phyloP scores from a whole-genome alignment of 768 basidiomycete genomes.

The Asterophora lycoperdoides region DNA sequence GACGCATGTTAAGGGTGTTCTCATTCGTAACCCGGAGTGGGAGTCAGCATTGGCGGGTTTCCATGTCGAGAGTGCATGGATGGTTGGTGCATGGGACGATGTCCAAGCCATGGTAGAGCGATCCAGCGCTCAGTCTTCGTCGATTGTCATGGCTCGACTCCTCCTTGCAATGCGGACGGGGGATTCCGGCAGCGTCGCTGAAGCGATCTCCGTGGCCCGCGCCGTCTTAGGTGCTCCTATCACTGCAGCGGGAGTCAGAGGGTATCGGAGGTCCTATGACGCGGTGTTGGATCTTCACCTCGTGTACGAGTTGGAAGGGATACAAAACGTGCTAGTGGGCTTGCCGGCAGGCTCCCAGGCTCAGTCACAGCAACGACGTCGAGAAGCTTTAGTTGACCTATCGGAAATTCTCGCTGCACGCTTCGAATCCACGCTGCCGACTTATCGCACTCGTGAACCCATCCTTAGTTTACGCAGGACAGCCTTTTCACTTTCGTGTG shows the following conservation, averaged over 20 bases:
- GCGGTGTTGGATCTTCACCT: slow-evolving; percentile 81
- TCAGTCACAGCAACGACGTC: slow-evolving; percentile 28
- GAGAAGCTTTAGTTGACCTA: slow-evolving; percentile 37
- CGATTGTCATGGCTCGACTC: slow-evolving; percentile 72
- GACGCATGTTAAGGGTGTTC: slow-evolving; percentile 89
- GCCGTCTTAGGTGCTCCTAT: slow-evolving; percentile 74
- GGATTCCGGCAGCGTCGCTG: slow-evolving; percentile 39
- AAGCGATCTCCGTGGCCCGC: slow-evolving; percentile 62
- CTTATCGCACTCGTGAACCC: slow-evolving; percentile 84
- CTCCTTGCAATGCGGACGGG: slow-evolving; percentile 73
- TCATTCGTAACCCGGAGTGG: slow-evolving; percentile 86
- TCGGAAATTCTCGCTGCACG: slow-evolving; percentile 55
- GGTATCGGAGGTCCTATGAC: slow-evolving; percentile 86
- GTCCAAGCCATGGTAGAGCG: slow-evolving; percentile 58
- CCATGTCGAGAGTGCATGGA: slow-evolving; percentile 92
- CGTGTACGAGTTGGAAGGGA: slow-evolving; percentile 78
- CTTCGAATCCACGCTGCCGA: slow-evolving; percentile 75
- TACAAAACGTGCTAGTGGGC: slow-evolving; percentile 40
- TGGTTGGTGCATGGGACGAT: slow-evolving; percentile 90
- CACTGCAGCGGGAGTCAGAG: slow-evolving; percentile 70
- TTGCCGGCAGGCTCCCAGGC: slow-evolving; percentile 37
- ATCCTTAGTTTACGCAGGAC: slow-evolving; percentile 86
- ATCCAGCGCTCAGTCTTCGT: slow-evolving; percentile 48
- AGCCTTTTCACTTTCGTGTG: slow-evolving; percentile 71
- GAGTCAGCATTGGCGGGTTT: slow-evolving; percentile 70